Percentiles rank a stretch among this genome's conserved stretches.
Conservation (phyloP, 2,329 filamentous ascomycete species). For the Neonectria neomacrospora region DNA sequence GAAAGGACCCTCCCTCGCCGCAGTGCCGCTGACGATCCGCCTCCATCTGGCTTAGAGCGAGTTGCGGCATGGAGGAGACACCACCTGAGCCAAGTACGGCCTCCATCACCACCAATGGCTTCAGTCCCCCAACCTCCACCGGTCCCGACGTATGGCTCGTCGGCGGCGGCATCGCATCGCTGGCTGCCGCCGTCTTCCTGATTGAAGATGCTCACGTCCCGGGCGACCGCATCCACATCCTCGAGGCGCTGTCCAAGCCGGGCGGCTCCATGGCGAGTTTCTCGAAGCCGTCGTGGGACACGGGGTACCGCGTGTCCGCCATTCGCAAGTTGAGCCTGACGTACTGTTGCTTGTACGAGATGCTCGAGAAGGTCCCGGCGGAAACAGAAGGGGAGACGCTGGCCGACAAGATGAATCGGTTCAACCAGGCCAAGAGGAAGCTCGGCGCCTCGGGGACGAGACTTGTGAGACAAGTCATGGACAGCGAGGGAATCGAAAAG, state of each 20-base stretch:
- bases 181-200: constrained; percentile 41
- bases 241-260: constrained; percentile 38
- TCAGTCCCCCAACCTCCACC: constrained; percentile 4
- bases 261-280: constrained; percentile 42
- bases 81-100: constrained; percentile 18
- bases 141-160: constrained; percentile 41
- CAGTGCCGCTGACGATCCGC: constrained; percentile 30
- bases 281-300: constrained; percentile 39
- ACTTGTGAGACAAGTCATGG: constrained; percentile 37
- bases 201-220: constrained; percentile 42
- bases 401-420: constrained; percentile 38
- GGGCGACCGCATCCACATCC: constrained; percentile 41
- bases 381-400: constrained; percentile 37
- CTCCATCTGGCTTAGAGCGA: constrained; percentile 28
- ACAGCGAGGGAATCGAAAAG: constrained; percentile 30
- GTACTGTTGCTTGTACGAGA: constrained; percentile 41
- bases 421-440: constrained; percentile 40
- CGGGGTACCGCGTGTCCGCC: constrained; percentile 42
- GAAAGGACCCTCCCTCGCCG: constrained; percentile 25
- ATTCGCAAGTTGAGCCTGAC: constrained; percentile 44
- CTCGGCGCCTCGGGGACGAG: constrained; percentile 40
- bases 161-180: constrained; percentile 42
- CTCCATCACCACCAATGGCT: constrained; percentile 29
- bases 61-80: constrained; percentile 22
- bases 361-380: constrained; percentile 41